Evolutionary conservation across 1,139 yeast species (phyloP).

Genomic region (Torulaspora globosa): DNA sequence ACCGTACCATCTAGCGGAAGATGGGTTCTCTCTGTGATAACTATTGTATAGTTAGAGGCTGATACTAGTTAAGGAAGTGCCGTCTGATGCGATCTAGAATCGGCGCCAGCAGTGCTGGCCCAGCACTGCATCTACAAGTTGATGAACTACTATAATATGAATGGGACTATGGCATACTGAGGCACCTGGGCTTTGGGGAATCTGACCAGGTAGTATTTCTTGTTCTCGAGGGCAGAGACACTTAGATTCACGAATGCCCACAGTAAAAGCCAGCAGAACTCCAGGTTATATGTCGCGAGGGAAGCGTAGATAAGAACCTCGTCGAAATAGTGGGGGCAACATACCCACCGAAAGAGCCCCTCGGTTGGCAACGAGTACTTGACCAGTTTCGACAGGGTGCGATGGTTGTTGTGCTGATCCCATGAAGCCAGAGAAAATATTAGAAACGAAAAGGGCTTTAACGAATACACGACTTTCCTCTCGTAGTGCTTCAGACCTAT

Average conservation of each 20-base stretch:
- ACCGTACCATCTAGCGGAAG: too few species aligned
- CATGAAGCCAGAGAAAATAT: conserved; percentile 45
- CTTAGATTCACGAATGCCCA: conserved; percentile 65
- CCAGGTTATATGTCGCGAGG: conserved; percentile 31
- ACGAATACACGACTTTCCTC: conserved; percentile 21
- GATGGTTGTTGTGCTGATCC: conserved; percentile 60
- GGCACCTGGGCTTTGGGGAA: conserved; percentile 34
- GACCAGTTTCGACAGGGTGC: conserved; percentile 51
- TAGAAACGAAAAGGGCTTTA: conserved; percentile 19
- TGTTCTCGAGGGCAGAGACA: conserved; percentile 59
- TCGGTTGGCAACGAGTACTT: conserved; percentile 65
- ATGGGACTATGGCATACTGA: conserved; percentile 41
- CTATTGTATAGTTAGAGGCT: too few species aligned
- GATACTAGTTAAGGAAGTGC: not conserved
- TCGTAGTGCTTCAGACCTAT: conserved; percentile 29
- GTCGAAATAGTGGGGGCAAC: conserved; percentile 80
- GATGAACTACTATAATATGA: conserved; percentile 29
- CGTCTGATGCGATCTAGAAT: not conserved
- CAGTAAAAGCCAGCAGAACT: conserved; percentile 33
- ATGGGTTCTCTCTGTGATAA: too few species aligned
- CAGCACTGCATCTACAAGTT: too few species aligned
- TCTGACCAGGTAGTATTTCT: conserved; percentile 46
- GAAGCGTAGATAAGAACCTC: conserved; percentile 63
- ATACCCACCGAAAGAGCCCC: conserved; percentile 48
- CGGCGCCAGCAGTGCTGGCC: not conserved